These are phyloP conservation scores for Cordyceps pruinosa DNA, from an alignment of 2,329 filamentous ascomycete genomes.

Conservation along the genomic window DNA sequence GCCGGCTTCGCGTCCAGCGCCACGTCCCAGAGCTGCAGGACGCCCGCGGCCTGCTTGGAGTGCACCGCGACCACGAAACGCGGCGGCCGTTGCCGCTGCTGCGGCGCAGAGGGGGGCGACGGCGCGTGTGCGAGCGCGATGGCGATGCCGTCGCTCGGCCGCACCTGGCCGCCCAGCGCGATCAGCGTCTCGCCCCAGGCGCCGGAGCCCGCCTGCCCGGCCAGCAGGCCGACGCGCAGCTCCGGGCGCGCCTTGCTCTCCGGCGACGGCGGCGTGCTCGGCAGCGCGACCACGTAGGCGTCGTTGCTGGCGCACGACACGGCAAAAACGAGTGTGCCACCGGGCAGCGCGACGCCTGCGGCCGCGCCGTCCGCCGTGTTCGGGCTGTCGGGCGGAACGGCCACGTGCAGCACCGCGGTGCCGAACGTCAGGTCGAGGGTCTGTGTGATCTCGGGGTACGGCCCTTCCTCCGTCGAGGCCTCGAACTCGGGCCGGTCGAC, in stretches of 20 bases:
- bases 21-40: conserved; percentile 52
- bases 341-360: conserved; percentile 40
- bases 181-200: conserved; percentile 57
- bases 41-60: conserved; percentile 52
- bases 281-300: conserved; percentile 51
- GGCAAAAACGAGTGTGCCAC: conserved; percentile 53
- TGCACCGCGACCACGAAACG: conserved; percentile 54
- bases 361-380: conserved; percentile 42
- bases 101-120: too few species aligned
- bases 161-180: conserved; percentile 46
- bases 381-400: conserved; percentile 46
- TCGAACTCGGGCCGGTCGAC: conserved; percentile 29
- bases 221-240: conserved; percentile 42
- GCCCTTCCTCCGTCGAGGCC: conserved; percentile 47
- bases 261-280: conserved; percentile 54
- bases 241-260: conserved; percentile 51
- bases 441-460: conserved; percentile 51
- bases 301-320: conserved; percentile 52
- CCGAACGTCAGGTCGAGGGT: conserved; percentile 55
- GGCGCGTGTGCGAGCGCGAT: conserved; percentile 44
- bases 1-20: conserved; percentile 35
- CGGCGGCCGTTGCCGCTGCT: conserved; percentile 28
- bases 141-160: conserved; percentile 47
- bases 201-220: conserved; percentile 50
- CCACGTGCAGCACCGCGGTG: conserved; percentile 48